Base-by-base conservation (phyloP, 768 basidiomycete genomes). In the Rhodotorula taiwanensis region DNA sequence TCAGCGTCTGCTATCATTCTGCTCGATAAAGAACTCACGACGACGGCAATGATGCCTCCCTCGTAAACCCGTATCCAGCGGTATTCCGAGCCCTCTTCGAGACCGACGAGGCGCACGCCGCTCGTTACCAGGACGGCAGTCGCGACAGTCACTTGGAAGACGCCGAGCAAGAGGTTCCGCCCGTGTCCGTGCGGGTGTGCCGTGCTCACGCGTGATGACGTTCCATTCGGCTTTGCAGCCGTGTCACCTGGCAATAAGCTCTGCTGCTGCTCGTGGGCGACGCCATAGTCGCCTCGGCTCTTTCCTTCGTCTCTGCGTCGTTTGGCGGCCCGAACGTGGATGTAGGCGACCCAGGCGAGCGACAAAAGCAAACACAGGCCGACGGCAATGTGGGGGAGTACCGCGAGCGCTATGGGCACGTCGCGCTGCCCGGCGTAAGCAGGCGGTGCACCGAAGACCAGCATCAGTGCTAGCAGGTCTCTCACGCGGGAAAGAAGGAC, bases 41-140 rank as follows among this genome's bases (percentile, higher is more conserved):
- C 6, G 2, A 36, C 10, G 0, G 36, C 56, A 4, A 55, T 20
- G 6, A 61, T 16, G 0, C 65, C 65, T 15, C 52, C 65, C 7
- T 66, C 55, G 11, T 49, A 48, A 3, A 66, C 51, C 27, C 42
- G 43, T 16, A 28, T 48, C 65, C 65, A 66, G 31, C 28, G 57
- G 16, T 15, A 20, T 42, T 41, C 42, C 31, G 25, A 21, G 27
- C 41, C 55, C 4, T 36, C 60, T 10, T 49, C 57, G 20, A 23
- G n/a, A 23, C 33, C 63, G 9, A 39, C 20, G 13, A 65, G 4
- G 11, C 34, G 48, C 0, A 33, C 42, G 0, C 55, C 16, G n/a
- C 27, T 52, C n/a, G 59, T 15, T 13, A 25, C 49, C 2, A 65
- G 15, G 3, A 60, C 14, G 5, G 25, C 53, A 3, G 39, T 34